Evolutionary conservation across 345 rosid genomes (phyloP).

Genomic region (Eucalyptus curtisii): DNA sequence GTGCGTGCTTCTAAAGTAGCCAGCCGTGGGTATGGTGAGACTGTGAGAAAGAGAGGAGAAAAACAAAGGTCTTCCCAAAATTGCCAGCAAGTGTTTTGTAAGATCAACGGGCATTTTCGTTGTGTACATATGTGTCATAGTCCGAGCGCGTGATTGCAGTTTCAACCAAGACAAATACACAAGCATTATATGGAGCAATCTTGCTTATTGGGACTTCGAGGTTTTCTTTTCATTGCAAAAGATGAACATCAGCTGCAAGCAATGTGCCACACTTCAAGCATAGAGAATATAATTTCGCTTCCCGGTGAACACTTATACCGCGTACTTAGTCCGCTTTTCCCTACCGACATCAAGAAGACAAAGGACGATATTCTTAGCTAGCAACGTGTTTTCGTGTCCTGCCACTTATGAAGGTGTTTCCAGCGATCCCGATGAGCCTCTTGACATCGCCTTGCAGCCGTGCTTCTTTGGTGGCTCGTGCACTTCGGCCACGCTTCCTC

Average conservation of each 20-base stretch:
- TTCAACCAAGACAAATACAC: background rate
- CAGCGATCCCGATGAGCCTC: background rate
- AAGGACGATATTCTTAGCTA: background rate
- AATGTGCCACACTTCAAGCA: background rate
- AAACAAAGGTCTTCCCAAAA: background rate
- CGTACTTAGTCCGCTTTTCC: background rate
- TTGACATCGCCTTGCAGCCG: background rate
- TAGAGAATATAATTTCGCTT: background rate
- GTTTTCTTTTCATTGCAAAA: too few species aligned
- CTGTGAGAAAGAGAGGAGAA: background rate
- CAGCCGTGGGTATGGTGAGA: background rate
- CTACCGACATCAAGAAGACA: background rate
- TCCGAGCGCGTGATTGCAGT: background rate
- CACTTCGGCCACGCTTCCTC: background rate
- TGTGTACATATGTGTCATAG: background rate
- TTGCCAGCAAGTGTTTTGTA: background rate
- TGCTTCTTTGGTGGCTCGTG: background rate
- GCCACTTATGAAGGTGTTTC: background rate
- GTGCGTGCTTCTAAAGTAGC: background rate
- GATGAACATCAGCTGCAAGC: background rate
- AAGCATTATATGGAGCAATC: background rate
- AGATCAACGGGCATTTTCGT: background rate
- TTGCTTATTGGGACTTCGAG: background rate
- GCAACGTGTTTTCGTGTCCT: background rate
- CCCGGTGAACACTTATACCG: background rate